A percentile compares a stretch with the other conserved stretches of the same genome.
Conservation (phyloP, 2,329 filamentous ascomycete species). For the Coniosporium tulheliwenetii region DNA sequence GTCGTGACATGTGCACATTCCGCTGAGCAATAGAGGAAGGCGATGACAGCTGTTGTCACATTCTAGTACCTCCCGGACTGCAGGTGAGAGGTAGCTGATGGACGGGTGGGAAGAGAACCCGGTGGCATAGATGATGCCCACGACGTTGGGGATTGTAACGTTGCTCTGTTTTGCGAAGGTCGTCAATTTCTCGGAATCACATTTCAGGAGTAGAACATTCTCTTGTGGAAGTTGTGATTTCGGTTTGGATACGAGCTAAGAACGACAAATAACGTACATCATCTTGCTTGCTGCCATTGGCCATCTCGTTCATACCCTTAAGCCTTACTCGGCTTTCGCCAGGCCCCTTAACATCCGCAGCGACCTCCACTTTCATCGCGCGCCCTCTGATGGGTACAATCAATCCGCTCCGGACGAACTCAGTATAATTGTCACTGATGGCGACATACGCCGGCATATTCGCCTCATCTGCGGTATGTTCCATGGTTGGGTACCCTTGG, state of each 20-base stretch:
- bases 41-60: constrained; percentile 38
- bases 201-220: too few species aligned
- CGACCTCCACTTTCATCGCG: constrained; percentile 10
- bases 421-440: constrained; percentile 55
- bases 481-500: constrained; percentile 19
- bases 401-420: constrained; percentile 52
- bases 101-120: constrained; percentile 54
- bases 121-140: constrained; percentile 57
- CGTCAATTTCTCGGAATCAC: too few species aligned
- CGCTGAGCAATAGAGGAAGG: constrained; percentile 51
- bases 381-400: constrained; percentile 24
- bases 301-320: too few species aligned
- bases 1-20: constrained; percentile 48
- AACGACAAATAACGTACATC: too few species aligned
- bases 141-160: constrained; percentile 35
- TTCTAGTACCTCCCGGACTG: constrained; percentile 40
- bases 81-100: constrained; percentile 45
- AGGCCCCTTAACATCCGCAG: too few species aligned
- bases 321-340: too few species aligned
- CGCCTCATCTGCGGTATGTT: constrained; percentile 21
- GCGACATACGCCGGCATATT: constrained; percentile 48
- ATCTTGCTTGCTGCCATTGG: too few species aligned
- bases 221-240: too few species aligned
- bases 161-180: too few species aligned
- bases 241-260: too few species aligned